Conservation (phyloP, 2,329 filamentous ascomycete genomes). For the Colletotrichum melonis region DNA sequence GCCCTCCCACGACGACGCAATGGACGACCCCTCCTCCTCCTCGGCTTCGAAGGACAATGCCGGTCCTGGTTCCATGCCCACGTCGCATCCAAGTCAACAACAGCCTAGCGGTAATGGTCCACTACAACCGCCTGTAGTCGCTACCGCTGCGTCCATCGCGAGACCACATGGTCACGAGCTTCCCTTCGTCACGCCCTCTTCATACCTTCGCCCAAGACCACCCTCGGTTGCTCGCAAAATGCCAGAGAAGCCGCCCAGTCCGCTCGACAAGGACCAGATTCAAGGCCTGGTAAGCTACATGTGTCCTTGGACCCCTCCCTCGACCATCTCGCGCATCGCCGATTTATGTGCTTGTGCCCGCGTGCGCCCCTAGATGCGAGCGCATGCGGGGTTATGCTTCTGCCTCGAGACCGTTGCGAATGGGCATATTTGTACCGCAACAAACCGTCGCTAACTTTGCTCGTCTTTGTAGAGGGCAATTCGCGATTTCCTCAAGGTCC, state of each 20-base stretch:
- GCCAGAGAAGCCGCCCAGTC: conserved; percentile 57
- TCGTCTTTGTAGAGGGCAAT: conserved; percentile 77
- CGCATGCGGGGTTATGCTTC: conserved; percentile 32
- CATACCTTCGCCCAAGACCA: conserved; percentile 60
- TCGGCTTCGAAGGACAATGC: conserved; percentile 34
- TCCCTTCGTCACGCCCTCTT: conserved; percentile 70
- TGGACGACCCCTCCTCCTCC: conserved; percentile 35
- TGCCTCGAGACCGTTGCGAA: conserved; percentile 21
- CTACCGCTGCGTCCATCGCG: conserved; percentile 37
- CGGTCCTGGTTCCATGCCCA: conserved; percentile 32
- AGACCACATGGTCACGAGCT: conserved; percentile 56
- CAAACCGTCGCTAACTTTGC: conserved; percentile 24
- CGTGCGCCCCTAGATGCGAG: conserved; percentile 7
- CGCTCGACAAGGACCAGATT: conserved; percentile 80
- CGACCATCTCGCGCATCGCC: conserved; percentile 12
- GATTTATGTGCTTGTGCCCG: conserved; percentile 4
- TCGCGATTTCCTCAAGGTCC: conserved; percentile 93
- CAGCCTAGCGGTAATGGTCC: conserved; percentile 32
- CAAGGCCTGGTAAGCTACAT: conserved; percentile 75
- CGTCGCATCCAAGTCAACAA: conserved; percentile 31
- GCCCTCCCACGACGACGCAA: conserved; percentile 35
- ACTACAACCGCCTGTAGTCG: conserved; percentile 37
- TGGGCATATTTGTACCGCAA: conserved; percentile 6
- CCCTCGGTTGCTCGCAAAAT: conserved; percentile 35
- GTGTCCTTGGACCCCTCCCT: conserved; percentile 9